Percentiles rank a stretch among this genome's conserved stretches.
Evolutionary conservation across 768 basidiomycete genomes (phyloP).

Genomic region (Suillus discolor): DNA sequence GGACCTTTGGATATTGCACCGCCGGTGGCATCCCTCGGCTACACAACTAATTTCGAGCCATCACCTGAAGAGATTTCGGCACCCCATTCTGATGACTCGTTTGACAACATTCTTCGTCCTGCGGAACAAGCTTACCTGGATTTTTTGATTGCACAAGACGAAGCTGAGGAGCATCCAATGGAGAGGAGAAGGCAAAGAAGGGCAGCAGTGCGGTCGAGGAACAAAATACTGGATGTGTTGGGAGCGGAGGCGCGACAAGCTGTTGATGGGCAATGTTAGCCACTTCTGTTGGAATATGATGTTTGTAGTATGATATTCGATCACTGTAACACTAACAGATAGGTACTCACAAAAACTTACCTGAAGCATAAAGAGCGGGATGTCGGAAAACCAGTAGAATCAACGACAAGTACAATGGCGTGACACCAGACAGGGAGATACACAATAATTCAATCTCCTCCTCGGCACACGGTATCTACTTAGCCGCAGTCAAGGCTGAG

Average conservation of each 20-base stretch:
- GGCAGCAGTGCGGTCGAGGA: conserved; percentile 8
- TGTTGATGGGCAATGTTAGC: conserved; percentile 5
- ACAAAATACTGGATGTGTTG: conserved; percentile 15
- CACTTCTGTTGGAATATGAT: not conserved
- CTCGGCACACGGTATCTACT: too few relatives aligned
- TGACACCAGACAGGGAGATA: too few relatives aligned
- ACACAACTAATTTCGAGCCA: not conserved
- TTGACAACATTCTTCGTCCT: not conserved
- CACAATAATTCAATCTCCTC: too few relatives aligned
- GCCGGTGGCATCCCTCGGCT: not conserved
- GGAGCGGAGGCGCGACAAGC: conserved; percentile 12
- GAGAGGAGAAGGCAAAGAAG: conserved; percentile 11
- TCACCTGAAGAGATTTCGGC: not conserved
- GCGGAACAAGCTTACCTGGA: conserved; percentile 8
- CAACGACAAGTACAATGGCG: too few relatives aligned
- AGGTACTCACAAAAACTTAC: not conserved
- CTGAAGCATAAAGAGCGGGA: too few relatives aligned
- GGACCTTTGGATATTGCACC: conserved; percentile 8
- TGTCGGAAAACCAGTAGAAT: too few relatives aligned
- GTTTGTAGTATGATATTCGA: not conserved
- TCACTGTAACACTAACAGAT: not conserved
- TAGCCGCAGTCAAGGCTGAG: too few relatives aligned
- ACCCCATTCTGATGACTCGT: not conserved
- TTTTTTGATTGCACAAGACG: conserved; percentile 3
- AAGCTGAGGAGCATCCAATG: conserved; percentile 7